Base-by-base conservation (phyloP, 768 basidiomycete species). In the Filobasidium floriforme region DNA sequence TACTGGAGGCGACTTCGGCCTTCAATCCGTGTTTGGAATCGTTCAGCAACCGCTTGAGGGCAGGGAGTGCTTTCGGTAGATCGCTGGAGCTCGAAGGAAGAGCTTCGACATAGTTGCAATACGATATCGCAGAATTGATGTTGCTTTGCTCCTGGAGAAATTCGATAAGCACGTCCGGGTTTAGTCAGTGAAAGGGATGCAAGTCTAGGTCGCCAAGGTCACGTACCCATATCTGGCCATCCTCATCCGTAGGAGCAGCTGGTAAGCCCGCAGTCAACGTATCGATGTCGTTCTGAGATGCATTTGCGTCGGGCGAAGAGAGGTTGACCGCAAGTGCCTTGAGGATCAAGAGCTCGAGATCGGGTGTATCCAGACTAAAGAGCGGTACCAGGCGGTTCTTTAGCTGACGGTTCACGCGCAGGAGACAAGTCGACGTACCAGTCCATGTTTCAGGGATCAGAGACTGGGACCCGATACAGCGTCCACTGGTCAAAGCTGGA, bases 41-140 rank as follows among this genome's bases (percentile, higher is more conserved):
- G 19, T 51, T 32, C 5, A 75, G 59, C 32, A 76, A 66, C 2
- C 44, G 24, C 29, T 70, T 66, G n/a, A 76, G 44, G 7, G 52
- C 66, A 0, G 68, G 63, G 4, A 77, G 60, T 7, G 70, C 52
- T 41, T 65, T 22, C 10, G 61, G 41, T 1, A 77, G 66, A 22
- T 70, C 60, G 3, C 63, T 44, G 1, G 73, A 70, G 2, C 44
- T 28, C 6, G 65, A 24, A 5, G 74, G 70, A 1, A 77, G 71
- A 22, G 73, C 70, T 18, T 70, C 62, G 19, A 74, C 73, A 63
- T 77, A 77, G 59, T 72, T 73, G 18, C 74, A 73, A 52, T 73
- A 77, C 7, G 76, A 77, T 65, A 75, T 74, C 5, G 73, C 73
- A 66, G 73, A 72, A 57, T 77, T 75, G 65, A 72, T 64, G 46